Percentiles rank a stretch among this genome's conserved stretches.
Evolutionary conservation across 805 yeast species (phyloP).

Genomic region (Saturnispora besseyi): DNA sequence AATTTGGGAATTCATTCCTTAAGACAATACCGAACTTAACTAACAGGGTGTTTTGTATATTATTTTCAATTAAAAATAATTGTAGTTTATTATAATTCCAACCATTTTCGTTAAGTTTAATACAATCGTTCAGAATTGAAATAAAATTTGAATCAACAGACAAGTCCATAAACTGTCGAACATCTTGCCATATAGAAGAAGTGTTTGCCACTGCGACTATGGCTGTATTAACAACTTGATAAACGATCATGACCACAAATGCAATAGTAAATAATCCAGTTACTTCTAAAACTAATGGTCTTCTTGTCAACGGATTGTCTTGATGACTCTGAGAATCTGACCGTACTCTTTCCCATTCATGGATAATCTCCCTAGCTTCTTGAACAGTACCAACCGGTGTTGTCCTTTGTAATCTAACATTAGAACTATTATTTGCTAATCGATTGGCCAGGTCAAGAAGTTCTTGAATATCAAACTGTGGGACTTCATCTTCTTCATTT

Average conservation of each 20-base stretch:
- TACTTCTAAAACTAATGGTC: background rate
- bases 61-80: background rate
- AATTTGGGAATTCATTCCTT: constrained; percentile 2
- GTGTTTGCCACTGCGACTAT: constrained; percentile 1
- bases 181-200: constrained; percentile 3
- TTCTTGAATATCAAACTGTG: background rate
- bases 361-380: background rate
- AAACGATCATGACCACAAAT: constrained; percentile 1
- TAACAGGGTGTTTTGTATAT: background rate
- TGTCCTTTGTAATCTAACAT: background rate
- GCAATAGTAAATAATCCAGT: constrained; percentile 3
- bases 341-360: background rate
- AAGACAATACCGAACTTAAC: constrained; percentile 3
- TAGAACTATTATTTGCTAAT: background rate
- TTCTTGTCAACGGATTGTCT: background rate
- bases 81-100: background rate
- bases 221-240: constrained; percentile 1
- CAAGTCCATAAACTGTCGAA: constrained; percentile 2
- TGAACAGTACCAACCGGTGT: constrained; percentile 3
- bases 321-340: background rate
- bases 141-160: background rate
- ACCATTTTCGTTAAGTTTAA: background rate
- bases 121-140: background rate
- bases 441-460: constrained; percentile 1
- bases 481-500: background rate